phyloP scores from a whole-genome alignment of 2,329 filamentous ascomycete genomes.

The Ophiostoma ulmi region DNA sequence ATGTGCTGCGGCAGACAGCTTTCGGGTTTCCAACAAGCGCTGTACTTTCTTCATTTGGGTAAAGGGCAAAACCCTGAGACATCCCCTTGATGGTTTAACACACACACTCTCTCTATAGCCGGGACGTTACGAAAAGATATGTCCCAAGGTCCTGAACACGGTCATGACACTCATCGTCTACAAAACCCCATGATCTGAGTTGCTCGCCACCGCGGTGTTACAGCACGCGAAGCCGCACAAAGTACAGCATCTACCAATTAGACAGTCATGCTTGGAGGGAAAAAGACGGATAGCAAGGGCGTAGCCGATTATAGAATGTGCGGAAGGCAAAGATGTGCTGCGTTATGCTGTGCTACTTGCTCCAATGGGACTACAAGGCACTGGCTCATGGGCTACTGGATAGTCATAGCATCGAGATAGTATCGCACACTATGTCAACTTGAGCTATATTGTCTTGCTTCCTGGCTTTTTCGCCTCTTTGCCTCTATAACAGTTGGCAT shows the following conservation, averaged over 20 bases:
- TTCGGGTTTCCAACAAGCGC: conserved; percentile 1
- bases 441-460: not conserved
- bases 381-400: not conserved
- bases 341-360: not conserved
- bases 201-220: conserved; percentile 7
- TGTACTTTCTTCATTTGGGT: not conserved
- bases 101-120: not conserved
- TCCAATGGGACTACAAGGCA: not conserved
- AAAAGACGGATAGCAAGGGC: not conserved
- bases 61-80: not conserved
- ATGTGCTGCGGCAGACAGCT: not conserved
- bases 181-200: not conserved
- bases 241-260: not conserved
- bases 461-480: too few relatives aligned
- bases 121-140: not conserved
- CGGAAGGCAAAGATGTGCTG: not conserved
- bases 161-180: not conserved
- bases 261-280: not conserved
- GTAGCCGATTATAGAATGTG: not conserved
- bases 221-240: conserved; percentile 23
- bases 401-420: not conserved
- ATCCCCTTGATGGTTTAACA: not conserved
- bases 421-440: not conserved
- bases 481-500: too few relatives aligned
- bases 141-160: not conserved